Evolutionary conservation across 352 stramenopile genomes (phyloP).

Genomic region (Phytophthora pluvialis): DNA sequence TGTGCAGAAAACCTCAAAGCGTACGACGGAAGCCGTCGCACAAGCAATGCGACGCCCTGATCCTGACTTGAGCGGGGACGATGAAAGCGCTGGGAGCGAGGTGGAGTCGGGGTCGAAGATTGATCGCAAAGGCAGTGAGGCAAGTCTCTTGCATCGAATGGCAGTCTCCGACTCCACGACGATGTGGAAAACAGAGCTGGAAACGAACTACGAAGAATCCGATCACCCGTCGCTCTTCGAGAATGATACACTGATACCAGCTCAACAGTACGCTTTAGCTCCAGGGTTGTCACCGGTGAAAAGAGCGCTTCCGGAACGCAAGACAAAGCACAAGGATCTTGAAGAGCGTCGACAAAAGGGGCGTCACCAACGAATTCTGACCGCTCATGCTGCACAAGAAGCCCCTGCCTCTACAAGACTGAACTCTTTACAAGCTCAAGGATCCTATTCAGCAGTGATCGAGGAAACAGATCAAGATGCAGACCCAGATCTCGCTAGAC

Average conservation of each 20-base stretch:
- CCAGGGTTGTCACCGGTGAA: conserved; percentile 23
- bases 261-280: conserved; percentile 10
- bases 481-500: conserved; percentile 2
- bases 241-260: background rate
- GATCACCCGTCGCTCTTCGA: conserved; percentile 11
- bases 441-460: conserved; percentile 13
- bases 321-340: conserved; percentile 65
- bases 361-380: conserved; percentile 52
- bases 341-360: conserved; percentile 65
- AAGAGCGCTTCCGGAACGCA: conserved; percentile 60
- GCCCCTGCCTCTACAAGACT: conserved; percentile 4
- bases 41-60: conserved; percentile 27
- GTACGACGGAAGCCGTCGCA: conserved; percentile 54
- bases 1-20: conserved; percentile 49
- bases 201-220: conserved; percentile 57
- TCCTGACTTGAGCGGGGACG: background rate
- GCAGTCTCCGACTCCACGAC: conserved; percentile 51
- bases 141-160: conserved; percentile 61
- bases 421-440: conserved; percentile 16
- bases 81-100: conserved; percentile 14
- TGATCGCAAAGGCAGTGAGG: conserved; percentile 62
- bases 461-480: conserved; percentile 31
- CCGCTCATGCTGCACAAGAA: conserved; percentile 29
- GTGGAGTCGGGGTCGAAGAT: conserved; percentile 24
- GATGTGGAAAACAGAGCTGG: conserved; percentile 59